Evolutionary conservation across 805 yeast genomes (phyloP).

Genomic region (Zygosaccharomyces pseudorouxii): DNA sequence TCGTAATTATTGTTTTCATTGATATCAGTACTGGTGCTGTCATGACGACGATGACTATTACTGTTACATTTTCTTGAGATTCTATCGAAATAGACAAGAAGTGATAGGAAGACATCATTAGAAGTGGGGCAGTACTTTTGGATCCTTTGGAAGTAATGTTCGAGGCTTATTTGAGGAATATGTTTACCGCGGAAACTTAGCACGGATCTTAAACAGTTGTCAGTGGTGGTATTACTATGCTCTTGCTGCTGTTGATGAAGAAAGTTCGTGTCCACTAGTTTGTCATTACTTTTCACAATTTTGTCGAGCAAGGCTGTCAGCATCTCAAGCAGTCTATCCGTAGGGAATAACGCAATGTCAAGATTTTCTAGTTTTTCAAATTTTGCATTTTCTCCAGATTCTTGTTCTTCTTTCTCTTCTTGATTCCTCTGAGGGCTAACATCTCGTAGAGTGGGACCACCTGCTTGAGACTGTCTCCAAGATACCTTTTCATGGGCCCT

Average conservation of each 20-base stretch:
- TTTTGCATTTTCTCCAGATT: not conserved
- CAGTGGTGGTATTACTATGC: constrained; percentile 2
- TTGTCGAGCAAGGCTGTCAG: constrained; percentile 77
- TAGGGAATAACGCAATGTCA: constrained; percentile 77
- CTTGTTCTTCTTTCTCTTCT: not conserved
- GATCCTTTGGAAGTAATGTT: constrained; percentile 84
- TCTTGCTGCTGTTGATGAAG: constrained; percentile 6
- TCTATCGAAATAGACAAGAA: constrained; percentile 90
- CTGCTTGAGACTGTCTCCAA: constrained; percentile 2
- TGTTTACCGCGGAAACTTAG: constrained; percentile 94
- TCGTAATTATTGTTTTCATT: constrained; percentile 1
- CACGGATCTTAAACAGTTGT: constrained; percentile 37
- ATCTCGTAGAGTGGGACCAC: not conserved
- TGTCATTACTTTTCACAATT: constrained; percentile 86
- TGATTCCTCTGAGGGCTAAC: constrained; percentile 2
- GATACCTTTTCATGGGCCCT: not conserved
- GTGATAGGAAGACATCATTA: constrained; percentile 86
- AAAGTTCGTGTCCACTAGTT: constrained; percentile 42
- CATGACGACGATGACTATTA: constrained; percentile 19
- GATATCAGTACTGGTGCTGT: constrained; percentile 10
- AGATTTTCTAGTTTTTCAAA: constrained; percentile 11
- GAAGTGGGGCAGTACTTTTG: constrained; percentile 98
- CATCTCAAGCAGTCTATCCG: constrained; percentile 76
- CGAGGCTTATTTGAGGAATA: constrained; percentile 89
- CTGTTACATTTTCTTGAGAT: constrained; percentile 62